Evolutionary conservation across 345 rosid species (phyloP).

Genomic region (Dipteronia dyeriana): DNA sequence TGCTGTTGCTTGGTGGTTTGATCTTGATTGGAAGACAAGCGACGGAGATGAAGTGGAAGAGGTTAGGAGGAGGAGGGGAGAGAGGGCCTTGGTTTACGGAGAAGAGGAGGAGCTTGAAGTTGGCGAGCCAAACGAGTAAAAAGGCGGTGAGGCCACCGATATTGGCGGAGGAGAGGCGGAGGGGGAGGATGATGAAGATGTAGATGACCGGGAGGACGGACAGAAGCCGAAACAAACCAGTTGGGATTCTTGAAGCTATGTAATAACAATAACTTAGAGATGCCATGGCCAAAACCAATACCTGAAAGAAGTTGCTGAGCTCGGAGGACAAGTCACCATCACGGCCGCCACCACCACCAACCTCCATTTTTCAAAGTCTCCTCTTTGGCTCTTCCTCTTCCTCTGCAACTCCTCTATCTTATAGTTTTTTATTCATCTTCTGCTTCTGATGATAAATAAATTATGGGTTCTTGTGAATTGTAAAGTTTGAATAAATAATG

Average conservation of each 20-base stretch:
- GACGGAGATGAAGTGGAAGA: constrained; percentile 53
- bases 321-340: neutral
- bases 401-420: neutral
- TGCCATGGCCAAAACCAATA: constrained; percentile 44
- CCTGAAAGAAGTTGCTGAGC: constrained; percentile 39
- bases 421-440: neutral
- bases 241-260: constrained; percentile 40
- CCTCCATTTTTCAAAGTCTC: constrained; percentile 19
- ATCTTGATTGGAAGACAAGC: constrained; percentile 63
- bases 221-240: constrained; percentile 46
- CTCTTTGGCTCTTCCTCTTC: neutral
- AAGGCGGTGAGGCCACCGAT: constrained; percentile 36
- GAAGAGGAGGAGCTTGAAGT: constrained; percentile 69
- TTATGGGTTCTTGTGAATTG: too few relatives aligned
- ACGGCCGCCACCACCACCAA: neutral
- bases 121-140: constrained; percentile 61
- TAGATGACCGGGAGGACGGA: constrained; percentile 49
- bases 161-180: constrained; percentile 37
- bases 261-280: constrained; percentile 52
- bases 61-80: constrained; percentile 39
- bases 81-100: constrained; percentile 63
- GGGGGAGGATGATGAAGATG: constrained; percentile 55
- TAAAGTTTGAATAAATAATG: too few relatives aligned
- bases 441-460: too few relatives aligned
- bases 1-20: constrained; percentile 14